phyloP scores from a whole-genome alignment of 768 basidiomycete genomes.

The Crassisporium funariophilum region DNA sequence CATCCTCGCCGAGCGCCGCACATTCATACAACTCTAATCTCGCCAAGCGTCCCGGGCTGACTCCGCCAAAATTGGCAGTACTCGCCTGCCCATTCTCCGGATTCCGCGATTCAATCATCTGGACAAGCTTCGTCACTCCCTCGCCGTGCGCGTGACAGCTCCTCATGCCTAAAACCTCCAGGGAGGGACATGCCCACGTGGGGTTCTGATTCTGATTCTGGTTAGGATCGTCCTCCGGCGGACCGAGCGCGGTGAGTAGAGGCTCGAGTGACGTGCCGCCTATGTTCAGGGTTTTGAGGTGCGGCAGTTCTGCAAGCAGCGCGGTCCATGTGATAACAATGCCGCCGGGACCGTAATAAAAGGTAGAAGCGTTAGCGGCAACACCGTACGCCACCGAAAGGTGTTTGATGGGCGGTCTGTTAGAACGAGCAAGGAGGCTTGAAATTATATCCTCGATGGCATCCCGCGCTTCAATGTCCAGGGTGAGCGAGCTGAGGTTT shows the following conservation, averaged over 20 bases:
- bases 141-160: slow-evolving; percentile 67
- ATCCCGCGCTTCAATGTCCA: slow-evolving; percentile 78
- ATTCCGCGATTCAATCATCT: slow-evolving; percentile 72
- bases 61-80: slow-evolving; percentile 42
- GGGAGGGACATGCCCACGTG: slow-evolving; percentile 65
- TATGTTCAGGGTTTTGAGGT: slow-evolving; percentile 60
- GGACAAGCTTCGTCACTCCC: slow-evolving; percentile 66
- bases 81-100: slow-evolving; percentile 44
- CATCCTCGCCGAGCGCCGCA: slow-evolving; percentile 64
- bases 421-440: slow-evolving; percentile 60
- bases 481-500: slow-evolving; percentile 52
- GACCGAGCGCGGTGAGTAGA: slow-evolving; percentile 56
- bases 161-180: slow-evolving; percentile 62
- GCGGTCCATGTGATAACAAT: slow-evolving; percentile 66
- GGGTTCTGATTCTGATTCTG: slow-evolving; percentile 19
- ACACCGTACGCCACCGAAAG: slow-evolving; percentile 62
- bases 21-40: slow-evolving; percentile 70
- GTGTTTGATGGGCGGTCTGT: slow-evolving; percentile 54
- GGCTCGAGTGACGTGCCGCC: slow-evolving; percentile 70
- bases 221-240: slow-evolving; percentile 58
- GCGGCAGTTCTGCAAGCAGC: slow-evolving; percentile 57
- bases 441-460: slow-evolving; percentile 73
- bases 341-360: slow-evolving; percentile 62
- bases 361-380: slow-evolving; percentile 35
- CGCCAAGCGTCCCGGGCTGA: slow-evolving; percentile 54